Conservation (phyloP, 2,329 filamentous ascomycete species). For the Colletotrichum sidae region DNA sequence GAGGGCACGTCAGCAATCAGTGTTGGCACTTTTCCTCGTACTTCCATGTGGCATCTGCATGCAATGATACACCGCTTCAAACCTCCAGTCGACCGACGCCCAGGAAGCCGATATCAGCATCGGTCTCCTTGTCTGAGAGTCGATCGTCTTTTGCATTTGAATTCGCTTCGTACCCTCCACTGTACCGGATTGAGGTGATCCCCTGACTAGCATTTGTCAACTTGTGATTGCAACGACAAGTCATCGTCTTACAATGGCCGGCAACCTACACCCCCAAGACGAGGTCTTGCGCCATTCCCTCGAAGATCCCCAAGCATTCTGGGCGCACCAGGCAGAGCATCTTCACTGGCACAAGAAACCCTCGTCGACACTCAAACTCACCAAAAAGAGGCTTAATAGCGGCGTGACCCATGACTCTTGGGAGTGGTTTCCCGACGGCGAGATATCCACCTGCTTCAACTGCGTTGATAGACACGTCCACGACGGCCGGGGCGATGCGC, state of each 20-base stretch:
- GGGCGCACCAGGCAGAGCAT: conserved; percentile 78
- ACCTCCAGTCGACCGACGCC: conserved; percentile 18
- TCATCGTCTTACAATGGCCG: not conserved
- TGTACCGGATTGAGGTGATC: no score
- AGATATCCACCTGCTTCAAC: conserved; percentile 93
- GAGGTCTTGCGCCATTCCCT: conserved; percentile 69
- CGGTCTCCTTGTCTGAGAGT: not conserved
- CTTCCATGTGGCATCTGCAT: no score
- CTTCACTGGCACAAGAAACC: conserved; percentile 87
- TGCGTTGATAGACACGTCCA: conserved; percentile 91
- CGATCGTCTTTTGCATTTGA: not conserved
- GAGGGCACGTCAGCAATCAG: conserved; percentile 26
- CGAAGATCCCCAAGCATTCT: conserved; percentile 77
- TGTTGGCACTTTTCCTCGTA: no score
- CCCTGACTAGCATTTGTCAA: not conserved
- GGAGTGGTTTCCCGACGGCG: conserved; percentile 90
- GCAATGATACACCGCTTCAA: conserved; percentile 7
- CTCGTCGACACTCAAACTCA: conserved; percentile 67
- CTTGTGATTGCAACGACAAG: not conserved
- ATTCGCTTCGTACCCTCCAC: no score
- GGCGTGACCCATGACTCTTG: conserved; percentile 79
- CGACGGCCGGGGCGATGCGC: conserved; percentile 76
- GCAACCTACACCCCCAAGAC: conserved; percentile 59
- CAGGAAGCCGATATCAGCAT: conserved; percentile 14
- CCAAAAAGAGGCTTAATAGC: conserved; percentile 71